Evolutionary conservation across 805 yeast genomes (phyloP).

Genomic region (Yamadazyma paraphyllophila): DNA sequence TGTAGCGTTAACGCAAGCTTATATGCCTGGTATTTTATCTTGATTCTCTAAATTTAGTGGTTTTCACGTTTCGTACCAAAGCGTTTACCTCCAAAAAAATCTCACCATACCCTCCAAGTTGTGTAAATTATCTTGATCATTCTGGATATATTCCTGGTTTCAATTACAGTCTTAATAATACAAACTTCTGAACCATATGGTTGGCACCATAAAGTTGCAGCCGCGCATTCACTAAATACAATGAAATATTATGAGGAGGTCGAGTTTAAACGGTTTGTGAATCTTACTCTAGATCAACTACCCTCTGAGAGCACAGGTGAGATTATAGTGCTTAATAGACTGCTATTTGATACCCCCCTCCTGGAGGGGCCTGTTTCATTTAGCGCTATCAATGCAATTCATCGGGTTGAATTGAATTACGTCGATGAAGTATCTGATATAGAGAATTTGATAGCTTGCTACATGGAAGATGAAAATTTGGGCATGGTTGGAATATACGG

Average conservation of each 20-base stretch:
- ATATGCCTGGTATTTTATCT: no score
- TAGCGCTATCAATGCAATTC: neutral
- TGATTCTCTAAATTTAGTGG: no score
- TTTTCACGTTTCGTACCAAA: no score
- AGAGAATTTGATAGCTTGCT: neutral
- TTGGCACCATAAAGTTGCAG: no score
- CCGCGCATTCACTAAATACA: neutral
- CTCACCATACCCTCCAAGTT: no score
- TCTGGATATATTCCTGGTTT: no score
- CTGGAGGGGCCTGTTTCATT: neutral
- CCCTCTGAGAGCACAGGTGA: neutral
- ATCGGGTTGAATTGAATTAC: neutral
- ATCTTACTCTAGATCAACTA: neutral
- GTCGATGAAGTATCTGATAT: neutral
- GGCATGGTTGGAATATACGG: slow-evolving; percentile 3
- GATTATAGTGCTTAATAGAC: slow-evolving; percentile 5
- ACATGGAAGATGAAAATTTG: neutral
- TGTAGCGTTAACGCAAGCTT: no score
- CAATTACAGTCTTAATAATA: no score
- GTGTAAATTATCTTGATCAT: no score
- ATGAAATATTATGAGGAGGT: slow-evolving; percentile 1
- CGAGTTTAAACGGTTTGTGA: neutral
- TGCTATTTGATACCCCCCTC: slow-evolving; percentile 1
- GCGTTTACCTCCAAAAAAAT: no score
- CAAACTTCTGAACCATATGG: no score